These are phyloP conservation scores for Neurospora discreta DNA, from an alignment of 495 filamentous ascomycete genomes.

Conservation along the genomic window DNA sequence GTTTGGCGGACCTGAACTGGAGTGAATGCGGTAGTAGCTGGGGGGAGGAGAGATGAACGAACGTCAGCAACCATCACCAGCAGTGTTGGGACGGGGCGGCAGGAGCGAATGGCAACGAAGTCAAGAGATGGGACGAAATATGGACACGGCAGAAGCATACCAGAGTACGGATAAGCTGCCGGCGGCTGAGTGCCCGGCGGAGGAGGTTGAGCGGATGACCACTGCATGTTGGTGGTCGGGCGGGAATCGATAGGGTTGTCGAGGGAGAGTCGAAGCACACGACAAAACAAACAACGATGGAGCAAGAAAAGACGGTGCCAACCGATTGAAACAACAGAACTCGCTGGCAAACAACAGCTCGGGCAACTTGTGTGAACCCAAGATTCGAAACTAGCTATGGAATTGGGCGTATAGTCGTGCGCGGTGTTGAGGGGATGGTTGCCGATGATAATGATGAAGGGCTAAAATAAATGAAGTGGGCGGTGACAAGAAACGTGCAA, in stretches of 20 bases:
- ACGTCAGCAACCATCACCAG: constrained; percentile 13
- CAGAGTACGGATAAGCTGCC: constrained; percentile 21
- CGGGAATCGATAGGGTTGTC: neutral
- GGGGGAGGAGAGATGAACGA: neutral
- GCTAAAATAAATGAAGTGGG: neutral
- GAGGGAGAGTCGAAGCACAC: neutral
- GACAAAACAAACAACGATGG: neutral
- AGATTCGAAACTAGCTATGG: neutral
- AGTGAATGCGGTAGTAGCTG: constrained; percentile 38
- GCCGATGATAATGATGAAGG: neutral
- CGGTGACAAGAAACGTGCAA: neutral
- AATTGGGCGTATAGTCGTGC: neutral
- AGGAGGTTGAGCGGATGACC: constrained; percentile 14
- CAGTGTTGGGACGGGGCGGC: neutral
- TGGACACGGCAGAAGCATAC: constrained; percentile 4
- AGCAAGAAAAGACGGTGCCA: neutral
- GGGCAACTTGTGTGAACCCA: neutral
- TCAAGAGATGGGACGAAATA: neutral
- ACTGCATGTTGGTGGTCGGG: constrained; percentile 3
- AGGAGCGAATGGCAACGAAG: neutral
- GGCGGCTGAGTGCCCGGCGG: constrained; percentile 24
- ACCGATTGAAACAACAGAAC: neutral
- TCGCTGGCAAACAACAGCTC: neutral
- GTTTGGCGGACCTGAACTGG: constrained; percentile 37
- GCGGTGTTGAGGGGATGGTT: neutral